phyloP scores from a whole-genome alignment of 345 rosid species.

The Salix viminalis region DNA sequence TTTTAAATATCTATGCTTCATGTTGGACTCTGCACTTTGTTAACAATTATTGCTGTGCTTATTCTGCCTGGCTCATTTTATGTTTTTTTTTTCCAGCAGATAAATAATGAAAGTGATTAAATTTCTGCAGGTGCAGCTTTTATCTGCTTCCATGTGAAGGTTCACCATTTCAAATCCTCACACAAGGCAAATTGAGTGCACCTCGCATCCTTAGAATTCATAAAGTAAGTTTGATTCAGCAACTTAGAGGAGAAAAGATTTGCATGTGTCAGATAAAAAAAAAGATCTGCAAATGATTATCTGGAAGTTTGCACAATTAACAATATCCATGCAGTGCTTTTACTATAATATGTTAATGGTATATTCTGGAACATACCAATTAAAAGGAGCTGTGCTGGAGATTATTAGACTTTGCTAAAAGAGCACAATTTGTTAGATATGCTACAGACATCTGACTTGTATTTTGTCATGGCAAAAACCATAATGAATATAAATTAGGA shows the following conservation, averaged over 20 bases:
- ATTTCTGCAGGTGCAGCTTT: conserved; percentile 82
- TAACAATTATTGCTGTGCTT: neutral
- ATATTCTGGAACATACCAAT: too few relatives aligned
- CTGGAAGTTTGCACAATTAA: neutral
- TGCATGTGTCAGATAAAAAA: neutral
- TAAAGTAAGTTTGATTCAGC: conserved; percentile 53
- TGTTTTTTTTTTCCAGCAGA: neutral
- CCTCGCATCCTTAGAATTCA: conserved; percentile 97
- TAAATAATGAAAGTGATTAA: neutral
- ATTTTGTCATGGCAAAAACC: too few relatives aligned
- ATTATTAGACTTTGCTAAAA: neutral
- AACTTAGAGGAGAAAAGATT: neutral
- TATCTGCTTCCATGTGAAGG: conserved; percentile 94
- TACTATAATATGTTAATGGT: too few relatives aligned
- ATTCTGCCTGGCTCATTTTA: neutral
- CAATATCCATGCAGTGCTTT: neutral
- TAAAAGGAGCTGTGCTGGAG: neutral
- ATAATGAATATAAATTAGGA: too few relatives aligned
- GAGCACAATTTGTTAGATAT: neutral
- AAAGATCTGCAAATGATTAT: neutral
- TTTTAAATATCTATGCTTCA: conserved; percentile 3
- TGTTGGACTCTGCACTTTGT: neutral
- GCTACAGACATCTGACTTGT: too few relatives aligned
- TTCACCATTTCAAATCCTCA: conserved; percentile 68
- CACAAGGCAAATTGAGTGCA: conserved; percentile 97